Evolutionary conservation across 352 stramenopile species (phyloP).

Genomic region (Globisporangium sylvaticum): DNA sequence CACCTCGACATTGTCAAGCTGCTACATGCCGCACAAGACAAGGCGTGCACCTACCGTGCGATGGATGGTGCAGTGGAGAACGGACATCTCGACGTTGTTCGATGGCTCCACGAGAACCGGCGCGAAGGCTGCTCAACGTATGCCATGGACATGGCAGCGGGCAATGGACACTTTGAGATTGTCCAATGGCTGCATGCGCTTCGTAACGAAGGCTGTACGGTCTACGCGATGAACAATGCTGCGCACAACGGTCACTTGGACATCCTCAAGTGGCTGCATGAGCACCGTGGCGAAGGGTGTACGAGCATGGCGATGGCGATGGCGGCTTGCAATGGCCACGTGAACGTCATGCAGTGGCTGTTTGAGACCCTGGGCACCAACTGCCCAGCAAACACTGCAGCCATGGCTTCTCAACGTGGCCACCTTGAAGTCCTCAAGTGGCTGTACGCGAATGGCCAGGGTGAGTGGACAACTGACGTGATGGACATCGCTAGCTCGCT

Average conservation of each 20-base stretch:
- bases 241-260: background rate
- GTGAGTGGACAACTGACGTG: background rate
- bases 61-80: background rate
- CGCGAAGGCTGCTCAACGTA: constrained; percentile 1
- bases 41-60: background rate
- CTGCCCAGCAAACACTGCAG: background rate
- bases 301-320: constrained; percentile 13
- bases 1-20: background rate
- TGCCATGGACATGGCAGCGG: constrained; percentile 13
- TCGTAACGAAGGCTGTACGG: constrained; percentile 12
- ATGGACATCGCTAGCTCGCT: background rate
- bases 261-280: constrained; percentile 9
- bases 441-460: background rate
- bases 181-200: background rate
- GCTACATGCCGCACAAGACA: background rate
- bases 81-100: constrained; percentile 15
- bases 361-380: background rate
- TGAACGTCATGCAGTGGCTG: constrained; percentile 3
- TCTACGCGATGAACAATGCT: constrained; percentile 8
- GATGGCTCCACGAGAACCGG: constrained; percentile 12
- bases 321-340: background rate
- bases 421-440: constrained; percentile 10
- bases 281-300: constrained; percentile 11
- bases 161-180: constrained; percentile 1
- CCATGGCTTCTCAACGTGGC: background rate